Evolutionary conservation across 2,329 filamentous ascomycete genomes (phyloP).

Genomic region (Botryotinia convoluta): DNA sequence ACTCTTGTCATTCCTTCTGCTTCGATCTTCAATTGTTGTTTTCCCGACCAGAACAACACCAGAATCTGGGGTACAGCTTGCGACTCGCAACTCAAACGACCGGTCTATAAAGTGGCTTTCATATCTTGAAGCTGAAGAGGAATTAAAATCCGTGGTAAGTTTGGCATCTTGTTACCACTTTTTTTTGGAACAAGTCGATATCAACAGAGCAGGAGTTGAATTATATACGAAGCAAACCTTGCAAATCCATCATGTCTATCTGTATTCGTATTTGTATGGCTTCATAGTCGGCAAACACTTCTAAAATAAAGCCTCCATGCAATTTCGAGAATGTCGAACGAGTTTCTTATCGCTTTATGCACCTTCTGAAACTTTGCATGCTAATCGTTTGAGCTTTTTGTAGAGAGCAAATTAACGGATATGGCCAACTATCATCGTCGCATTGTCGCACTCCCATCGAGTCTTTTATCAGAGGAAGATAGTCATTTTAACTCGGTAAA

Average conservation of each 20-base stretch:
- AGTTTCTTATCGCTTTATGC: neutral
- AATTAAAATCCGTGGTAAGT: neutral
- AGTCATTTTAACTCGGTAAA: neutral
- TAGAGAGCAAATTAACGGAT: neutral
- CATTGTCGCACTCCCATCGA: neutral
- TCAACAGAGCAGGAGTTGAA: neutral
- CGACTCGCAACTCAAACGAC: neutral
- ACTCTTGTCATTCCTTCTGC: neutral
- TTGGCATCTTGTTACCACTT: neutral
- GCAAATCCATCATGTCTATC: neutral
- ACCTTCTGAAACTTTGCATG: neutral
- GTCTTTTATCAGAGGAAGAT: neutral
- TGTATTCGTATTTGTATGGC: neutral
- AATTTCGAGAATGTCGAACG: neutral
- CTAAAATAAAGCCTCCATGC: neutral
- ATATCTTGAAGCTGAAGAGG: neutral
- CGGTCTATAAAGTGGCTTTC: neutral
- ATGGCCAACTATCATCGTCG: slow-evolving; percentile 2
- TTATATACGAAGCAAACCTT: neutral
- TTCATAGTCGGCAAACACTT: neutral
- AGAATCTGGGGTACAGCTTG: neutral
- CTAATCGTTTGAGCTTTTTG: neutral
- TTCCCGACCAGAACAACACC: neutral
- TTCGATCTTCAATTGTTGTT: neutral
- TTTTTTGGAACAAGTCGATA: neutral